Base-by-base conservation (phyloP, 768 basidiomycete species). In the Panellus pusillus region DNA sequence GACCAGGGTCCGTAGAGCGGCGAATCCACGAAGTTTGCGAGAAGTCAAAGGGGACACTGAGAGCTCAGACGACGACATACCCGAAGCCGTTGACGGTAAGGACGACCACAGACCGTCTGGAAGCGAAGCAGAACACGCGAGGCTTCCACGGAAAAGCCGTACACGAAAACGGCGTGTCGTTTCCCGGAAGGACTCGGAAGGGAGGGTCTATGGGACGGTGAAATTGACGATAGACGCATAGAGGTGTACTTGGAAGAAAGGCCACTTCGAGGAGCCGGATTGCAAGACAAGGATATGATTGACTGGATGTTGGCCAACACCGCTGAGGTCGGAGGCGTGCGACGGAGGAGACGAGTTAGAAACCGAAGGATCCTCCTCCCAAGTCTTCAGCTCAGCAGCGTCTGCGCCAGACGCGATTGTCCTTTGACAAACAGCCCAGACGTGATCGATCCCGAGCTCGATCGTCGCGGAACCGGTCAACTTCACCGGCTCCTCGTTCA, bases 241-340 rank as follows among this genome's bases (percentile, higher is more conserved):
- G 62, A 69, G 8, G 70, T 57, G 12, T 74, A 74, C 54, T 58
- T 76, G 29, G 52, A 64, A 27, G 64, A 68, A 54, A 51, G 47
- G 54, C 18, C 50, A 24, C 0, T 49, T 46, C 19, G 55, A 49
- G 62, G 57, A 9, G 64, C 65, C 18, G 65, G 63, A 20, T 68
- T 61, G 50, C 74, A 70, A 66, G 77, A 73, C 57, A 76, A 64
- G 65, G 81, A 74, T 61, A 65, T 87, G 47, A 86, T 90, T 43
- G 84, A 89, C 59, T 82, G 81, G 65, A 90, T 90, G 87, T 62
- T 90, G 44, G 72, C 73, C 13, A 73, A 78, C 43, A 76, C 77
- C 2, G 68, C 70, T 18, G 63, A 58, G 50, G 62, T 72, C 4
- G 66, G 68, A 14, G 51, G 55, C 37, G 43, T 44, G 14, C 47